Evolutionary conservation across 2,329 filamentous ascomycete genomes (phyloP).

Genomic region (Byssochlamys sp.): DNA sequence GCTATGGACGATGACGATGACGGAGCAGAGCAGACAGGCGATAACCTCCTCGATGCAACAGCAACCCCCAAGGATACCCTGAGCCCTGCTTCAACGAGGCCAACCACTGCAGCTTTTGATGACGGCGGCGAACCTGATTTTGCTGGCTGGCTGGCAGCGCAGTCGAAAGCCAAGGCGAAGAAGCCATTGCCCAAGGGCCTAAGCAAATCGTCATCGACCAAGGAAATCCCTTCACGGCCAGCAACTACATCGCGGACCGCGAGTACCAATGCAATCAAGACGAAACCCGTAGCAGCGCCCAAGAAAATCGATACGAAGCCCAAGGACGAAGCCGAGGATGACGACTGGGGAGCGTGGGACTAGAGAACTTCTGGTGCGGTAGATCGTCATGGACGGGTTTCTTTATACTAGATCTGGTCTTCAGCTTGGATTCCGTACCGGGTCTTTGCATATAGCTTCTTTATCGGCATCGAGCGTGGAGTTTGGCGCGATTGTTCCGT

Average conservation of each 20-base stretch:
- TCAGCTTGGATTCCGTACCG: neutral
- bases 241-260: conserved; percentile 29
- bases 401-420: neutral
- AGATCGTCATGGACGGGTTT: neutral
- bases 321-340: conserved; percentile 32
- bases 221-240: conserved; percentile 24
- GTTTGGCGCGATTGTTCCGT: neutral
- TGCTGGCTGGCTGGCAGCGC: conserved; percentile 84
- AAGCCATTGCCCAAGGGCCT: conserved; percentile 78
- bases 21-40: conserved; percentile 38
- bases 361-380: conserved; percentile 10
- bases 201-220: conserved; percentile 45
- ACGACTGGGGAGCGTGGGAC: conserved; percentile 43
- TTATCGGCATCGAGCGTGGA: neutral
- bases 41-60: conserved; percentile 38
- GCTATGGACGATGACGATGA: conserved; percentile 49
- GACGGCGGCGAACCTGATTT: conserved; percentile 89
- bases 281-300: conserved; percentile 39
- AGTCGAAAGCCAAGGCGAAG: conserved; percentile 62
- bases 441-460: neutral
- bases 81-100: conserved; percentile 17
- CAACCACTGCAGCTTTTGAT: conserved; percentile 49
- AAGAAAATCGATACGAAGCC: conserved; percentile 65
- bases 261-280: conserved; percentile 33
- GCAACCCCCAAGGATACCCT: conserved; percentile 20